A percentile compares a stretch with the other conserved stretches of the same genome.
Evolutionary conservation across 164 flowering plant genomes (phyloP).

Genomic region (Nelumbo lutea): DNA sequence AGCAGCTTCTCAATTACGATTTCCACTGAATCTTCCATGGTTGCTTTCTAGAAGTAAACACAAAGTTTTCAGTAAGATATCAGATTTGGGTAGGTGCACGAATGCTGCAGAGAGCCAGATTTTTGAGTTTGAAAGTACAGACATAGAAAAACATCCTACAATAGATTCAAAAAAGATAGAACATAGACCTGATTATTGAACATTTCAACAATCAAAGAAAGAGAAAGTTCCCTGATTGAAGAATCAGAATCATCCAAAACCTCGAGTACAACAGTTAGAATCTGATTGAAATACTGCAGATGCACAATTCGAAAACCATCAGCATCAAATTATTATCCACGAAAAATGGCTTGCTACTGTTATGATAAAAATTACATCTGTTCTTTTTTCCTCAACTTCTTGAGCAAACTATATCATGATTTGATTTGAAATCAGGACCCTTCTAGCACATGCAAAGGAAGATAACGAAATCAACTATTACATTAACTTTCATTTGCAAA

Average conservation of each 20-base stretch:
- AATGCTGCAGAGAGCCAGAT: no score
- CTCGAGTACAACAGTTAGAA: constrained; percentile 83
- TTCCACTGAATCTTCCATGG: constrained; percentile 94
- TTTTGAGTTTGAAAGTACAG: no score
- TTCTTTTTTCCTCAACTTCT: no score
- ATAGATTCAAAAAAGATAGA: constrained; percentile 4
- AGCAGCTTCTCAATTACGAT: constrained; percentile 93
- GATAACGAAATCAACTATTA: no score
- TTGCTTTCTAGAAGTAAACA: constrained; percentile 51
- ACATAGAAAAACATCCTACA: neutral
- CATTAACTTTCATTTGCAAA: no score
- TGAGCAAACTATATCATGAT: no score
- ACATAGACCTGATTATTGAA: constrained; percentile 74
- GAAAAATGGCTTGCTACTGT: no score
- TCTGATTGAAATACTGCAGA: constrained; percentile 97
- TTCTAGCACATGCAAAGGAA: no score
- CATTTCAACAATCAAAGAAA: constrained; percentile 81
- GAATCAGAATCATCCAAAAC: constrained; percentile 86
- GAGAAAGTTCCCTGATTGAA: constrained; percentile 68
- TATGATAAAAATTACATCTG: no score
- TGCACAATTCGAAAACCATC: neutral
- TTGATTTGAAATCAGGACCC: no score
- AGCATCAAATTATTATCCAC: neutral
- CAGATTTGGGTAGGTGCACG: no score
- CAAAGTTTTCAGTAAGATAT: neutral